phyloP scores from a whole-genome alignment of 352 stramenopile genomes.

The Plasmopara halstedii region DNA sequence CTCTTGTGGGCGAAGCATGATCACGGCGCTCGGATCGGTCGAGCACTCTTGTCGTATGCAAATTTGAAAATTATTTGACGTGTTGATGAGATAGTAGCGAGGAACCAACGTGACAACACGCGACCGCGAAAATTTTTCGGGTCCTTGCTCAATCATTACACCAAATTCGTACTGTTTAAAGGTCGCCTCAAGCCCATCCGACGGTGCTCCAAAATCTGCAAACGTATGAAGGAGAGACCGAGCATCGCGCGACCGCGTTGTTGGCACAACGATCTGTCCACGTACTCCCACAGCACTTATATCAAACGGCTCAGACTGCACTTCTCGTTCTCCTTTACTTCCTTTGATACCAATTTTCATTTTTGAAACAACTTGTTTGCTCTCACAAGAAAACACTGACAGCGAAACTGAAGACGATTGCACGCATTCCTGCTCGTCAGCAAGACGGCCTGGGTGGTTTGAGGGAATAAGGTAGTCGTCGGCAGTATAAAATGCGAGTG shows the following conservation, averaged over 20 bases:
- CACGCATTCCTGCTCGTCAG: conserved; percentile 14
- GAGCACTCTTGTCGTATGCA: conserved; percentile 59
- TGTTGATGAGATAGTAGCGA: conserved; percentile 79
- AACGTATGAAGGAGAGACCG: conserved; percentile 44
- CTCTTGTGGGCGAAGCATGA: conserved; percentile 41
- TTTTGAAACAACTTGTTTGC: conserved; percentile 53
- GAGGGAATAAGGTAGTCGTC: conserved; percentile 53
- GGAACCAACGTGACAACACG: conserved; percentile 74
- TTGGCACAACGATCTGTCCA: conserved; percentile 60
- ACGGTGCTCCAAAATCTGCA: conserved; percentile 24
- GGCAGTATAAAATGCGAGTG: conserved; percentile 58
- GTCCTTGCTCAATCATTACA: conserved; percentile 80
- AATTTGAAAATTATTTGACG: conserved; percentile 54
- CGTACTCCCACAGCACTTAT: conserved; percentile 71
- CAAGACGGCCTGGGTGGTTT: conserved; percentile 26
- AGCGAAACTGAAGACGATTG: conserved; percentile 43
- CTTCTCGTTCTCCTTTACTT: conserved; percentile 28
- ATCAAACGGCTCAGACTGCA: conserved; percentile 69
- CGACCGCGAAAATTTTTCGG: conserved; percentile 64
- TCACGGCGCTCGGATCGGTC: conserved; percentile 21
- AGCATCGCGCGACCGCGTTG: conserved; percentile 31
- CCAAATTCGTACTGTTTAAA: conserved; percentile 78
- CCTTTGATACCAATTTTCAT: conserved; percentile 69
- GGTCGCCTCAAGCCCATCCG: conserved; percentile 19
- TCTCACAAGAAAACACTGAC: conserved; percentile 64